phyloP scores from a whole-genome alignment of 78 protist species.

The Capsaspora owczarzaki region DNA sequence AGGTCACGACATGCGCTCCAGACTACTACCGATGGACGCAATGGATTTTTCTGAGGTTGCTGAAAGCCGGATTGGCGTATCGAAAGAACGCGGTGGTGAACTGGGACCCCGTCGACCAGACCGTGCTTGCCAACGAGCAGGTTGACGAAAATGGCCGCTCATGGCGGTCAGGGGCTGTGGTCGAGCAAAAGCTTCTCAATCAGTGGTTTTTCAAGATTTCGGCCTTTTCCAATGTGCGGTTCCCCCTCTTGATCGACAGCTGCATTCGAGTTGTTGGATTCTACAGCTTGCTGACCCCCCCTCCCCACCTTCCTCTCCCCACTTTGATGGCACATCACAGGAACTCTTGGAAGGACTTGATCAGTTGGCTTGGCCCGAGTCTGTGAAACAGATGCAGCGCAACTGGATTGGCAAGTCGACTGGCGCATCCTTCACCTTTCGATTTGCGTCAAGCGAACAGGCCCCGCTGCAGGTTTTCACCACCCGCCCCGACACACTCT shows the following conservation, averaged over 20 bases:
- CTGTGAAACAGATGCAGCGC: conserved; percentile 70
- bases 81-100: conserved; percentile 55
- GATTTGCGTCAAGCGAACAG: not conserved
- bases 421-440: conserved; percentile 51
- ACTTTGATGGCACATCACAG: too few relatives aligned
- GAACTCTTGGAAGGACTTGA: conserved; percentile 50
- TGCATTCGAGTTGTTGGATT: too few relatives aligned
- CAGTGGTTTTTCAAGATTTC: conserved; percentile 79
- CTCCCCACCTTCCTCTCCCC: too few relatives aligned
- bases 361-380: conserved; percentile 63
- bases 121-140: conserved; percentile 89
- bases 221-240: conserved; percentile 45
- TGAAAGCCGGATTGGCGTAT: conserved; percentile 62
- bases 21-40: conserved; percentile 85
- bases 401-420: conserved; percentile 79
- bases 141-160: conserved; percentile 73
- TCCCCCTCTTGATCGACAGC: too few relatives aligned
- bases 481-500: conserved; percentile 76
- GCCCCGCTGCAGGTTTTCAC: conserved; percentile 53
- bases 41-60: conserved; percentile 75
- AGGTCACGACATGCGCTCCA: conserved; percentile 62
- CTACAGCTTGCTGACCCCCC: too few relatives aligned
- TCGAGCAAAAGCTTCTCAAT: conserved; percentile 50
- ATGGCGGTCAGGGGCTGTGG: conserved; percentile 82
- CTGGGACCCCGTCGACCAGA: conserved; percentile 82